Base-by-base conservation (phyloP, 106 monocot species). In the Posidonia australis region DNA sequence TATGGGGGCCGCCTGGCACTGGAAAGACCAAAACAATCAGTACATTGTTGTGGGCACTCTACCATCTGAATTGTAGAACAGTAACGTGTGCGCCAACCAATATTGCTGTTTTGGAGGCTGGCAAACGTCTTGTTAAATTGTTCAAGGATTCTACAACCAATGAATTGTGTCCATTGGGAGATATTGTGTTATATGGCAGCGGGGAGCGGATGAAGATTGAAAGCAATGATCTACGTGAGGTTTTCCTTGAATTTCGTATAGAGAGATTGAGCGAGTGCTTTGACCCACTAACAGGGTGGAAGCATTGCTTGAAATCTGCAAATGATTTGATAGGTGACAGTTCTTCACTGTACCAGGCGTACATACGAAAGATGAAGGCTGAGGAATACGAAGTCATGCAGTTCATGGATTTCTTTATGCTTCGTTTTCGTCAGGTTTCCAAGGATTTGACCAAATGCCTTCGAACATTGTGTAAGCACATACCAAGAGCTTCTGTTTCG, bases 1-100 rank as follows among this genome's bases (percentile, higher is more conserved):
- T n/a, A n/a, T n/a, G 65, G 65, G 65, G 65, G 7, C 65, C 65
- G 0, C 65, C 65, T 1, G 65, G 81, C 2, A 82, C 70, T 11
- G 77, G 81, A 13, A 82, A 82, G 57, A 82, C 81, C 0, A 77
- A 82, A 51, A 82, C 77, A 11, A 54, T 70, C 1, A 56, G 60
- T 67, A 51, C 27, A 0, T 24, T 82, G 31, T 57, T 82, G 27
- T 70, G n/a, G n/a, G n/a, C n/a, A n/a, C n/a, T n/a, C n/a, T n/a
- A n/a, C n/a, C n/a, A n/a, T n/a, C n/a, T n/a, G 54, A 67, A 59
- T 7, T 58, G 60, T 45, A 67, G 66, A 62, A 63, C 66, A 21
- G 42, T 82, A 23, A 59, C 67, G 0, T 78, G 78, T 41, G 71
- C 78, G 1, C 82, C 59, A 2, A 83, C 82, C 13, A 76, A 83